phyloP scores from a whole-genome alignment of 2,329 filamentous ascomycete genomes.

The Volutella citrinella region DNA sequence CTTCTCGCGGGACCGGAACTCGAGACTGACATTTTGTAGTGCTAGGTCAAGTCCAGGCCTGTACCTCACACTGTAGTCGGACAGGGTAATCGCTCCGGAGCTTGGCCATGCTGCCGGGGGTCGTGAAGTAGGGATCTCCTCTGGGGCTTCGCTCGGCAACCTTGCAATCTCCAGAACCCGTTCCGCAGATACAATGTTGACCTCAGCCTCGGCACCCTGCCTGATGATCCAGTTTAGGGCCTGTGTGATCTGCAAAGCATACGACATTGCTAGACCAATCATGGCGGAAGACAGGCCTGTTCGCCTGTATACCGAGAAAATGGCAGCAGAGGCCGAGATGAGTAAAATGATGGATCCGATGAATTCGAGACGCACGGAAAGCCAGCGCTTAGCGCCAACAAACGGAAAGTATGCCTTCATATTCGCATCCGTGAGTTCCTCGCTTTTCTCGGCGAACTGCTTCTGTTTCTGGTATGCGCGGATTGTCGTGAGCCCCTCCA shows the following conservation, averaged over 20 bases:
- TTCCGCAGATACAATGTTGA: conserved; percentile 36
- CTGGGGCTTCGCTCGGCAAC: conserved; percentile 58
- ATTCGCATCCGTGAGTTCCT: conserved; percentile 1
- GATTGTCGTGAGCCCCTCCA: background rate
- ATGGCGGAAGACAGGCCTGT: conserved; percentile 2
- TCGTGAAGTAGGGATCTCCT: conserved; percentile 37
- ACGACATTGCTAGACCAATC: conserved; percentile 6
- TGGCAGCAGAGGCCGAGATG: background rate
- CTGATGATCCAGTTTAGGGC: conserved; percentile 4
- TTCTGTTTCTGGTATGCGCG: background rate
- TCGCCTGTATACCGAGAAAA: background rate
- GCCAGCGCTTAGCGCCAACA: conserved; percentile 2
- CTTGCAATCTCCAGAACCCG: conserved; percentile 66
- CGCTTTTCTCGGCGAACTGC: background rate
- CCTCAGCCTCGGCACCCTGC: conserved; percentile 2
- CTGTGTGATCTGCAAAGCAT: conserved; percentile 5
- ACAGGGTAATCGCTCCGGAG: conserved; percentile 1
- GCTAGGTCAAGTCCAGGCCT: conserved; percentile 43
- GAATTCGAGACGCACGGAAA: conserved; percentile 3
- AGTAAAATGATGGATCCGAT: conserved; percentile 7
- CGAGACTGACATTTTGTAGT: conserved; percentile 61
- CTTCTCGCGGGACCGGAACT: conserved; percentile 58
- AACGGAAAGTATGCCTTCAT: conserved; percentile 2
- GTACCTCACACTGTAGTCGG: conserved; percentile 3
- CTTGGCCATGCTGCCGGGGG: conserved; percentile 47